phyloP scores from a whole-genome alignment of 1,139 yeast species.

The Suhomyces anneliseae region DNA sequence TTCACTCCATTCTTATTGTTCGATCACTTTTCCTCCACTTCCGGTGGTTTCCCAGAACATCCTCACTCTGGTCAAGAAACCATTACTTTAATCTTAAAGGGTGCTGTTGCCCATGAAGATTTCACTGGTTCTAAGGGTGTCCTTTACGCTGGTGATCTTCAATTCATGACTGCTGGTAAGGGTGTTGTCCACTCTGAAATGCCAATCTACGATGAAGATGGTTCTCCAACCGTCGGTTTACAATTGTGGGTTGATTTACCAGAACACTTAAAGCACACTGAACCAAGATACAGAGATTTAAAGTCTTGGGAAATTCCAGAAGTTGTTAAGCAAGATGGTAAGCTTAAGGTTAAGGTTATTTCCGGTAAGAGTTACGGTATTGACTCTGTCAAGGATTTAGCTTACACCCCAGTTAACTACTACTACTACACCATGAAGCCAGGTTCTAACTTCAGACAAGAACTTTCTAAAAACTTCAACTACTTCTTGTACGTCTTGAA shows the following conservation, averaged over 20 bases:
- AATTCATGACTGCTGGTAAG: conserved; percentile 93
- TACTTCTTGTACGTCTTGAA: conserved; percentile 68
- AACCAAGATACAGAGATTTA: conserved; percentile 82
- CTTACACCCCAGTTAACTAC: conserved; percentile 81
- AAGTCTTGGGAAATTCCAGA: conserved; percentile 69
- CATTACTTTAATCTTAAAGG: conserved; percentile 69
- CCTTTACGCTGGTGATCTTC: conserved; percentile 81
- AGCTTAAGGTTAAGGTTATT: conserved; percentile 68
- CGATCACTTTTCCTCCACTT: conserved; percentile 66
- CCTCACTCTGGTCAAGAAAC: conserved; percentile 95
- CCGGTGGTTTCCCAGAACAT: conserved; percentile 79
- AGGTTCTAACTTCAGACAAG: conserved; percentile 67
- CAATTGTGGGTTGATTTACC: conserved; percentile 95
- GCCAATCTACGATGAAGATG: conserved; percentile 67
- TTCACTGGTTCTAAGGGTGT: conserved; percentile 84
- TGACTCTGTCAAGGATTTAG: conserved; percentile 70
- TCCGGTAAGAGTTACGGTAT: conserved; percentile 78
- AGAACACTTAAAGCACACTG: conserved; percentile 59
- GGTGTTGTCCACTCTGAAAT: conserved; percentile 87
- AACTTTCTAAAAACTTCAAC: conserved; percentile 63
- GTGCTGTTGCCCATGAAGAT: conserved; percentile 87
- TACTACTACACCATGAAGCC: conserved; percentile 68
- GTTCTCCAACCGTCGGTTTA: conserved; percentile 64
- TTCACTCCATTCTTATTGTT: conserved; percentile 83
- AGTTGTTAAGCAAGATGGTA: conserved; percentile 62